Evolutionary conservation across 2,329 filamentous ascomycete species (phyloP), one percentile per base, ranked within the genome.

Genomic region (Magnaporthiopsis incrustans): DNA sequence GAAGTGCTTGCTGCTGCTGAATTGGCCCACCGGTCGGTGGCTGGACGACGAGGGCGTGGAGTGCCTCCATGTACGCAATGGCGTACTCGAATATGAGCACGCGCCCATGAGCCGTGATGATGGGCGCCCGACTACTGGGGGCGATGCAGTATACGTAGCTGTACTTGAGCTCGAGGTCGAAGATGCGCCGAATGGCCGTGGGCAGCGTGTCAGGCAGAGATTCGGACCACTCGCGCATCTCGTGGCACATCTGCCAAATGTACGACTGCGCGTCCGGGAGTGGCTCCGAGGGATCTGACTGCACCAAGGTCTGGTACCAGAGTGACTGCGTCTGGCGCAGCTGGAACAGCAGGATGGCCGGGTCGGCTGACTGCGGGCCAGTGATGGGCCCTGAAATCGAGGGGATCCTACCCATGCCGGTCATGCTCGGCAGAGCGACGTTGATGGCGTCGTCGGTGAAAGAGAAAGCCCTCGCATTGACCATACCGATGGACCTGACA

Each of bases 141-240:
- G 92, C 92, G 10, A 97, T 83, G 65, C 94, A 90, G 73, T 97
- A 92, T 30, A 97, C 89, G 70, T 92, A 95, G 71, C 91, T 96
- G 77, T 97, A 98, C 60, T 94, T 84, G 57, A 96, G 65, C 73
- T 99, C 95, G 22, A 97, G 85, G 67, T 95, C 89, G 71, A 97
- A 96, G 68, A 93, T 85, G 60, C 89, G 84, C 56, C 87, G 84
- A 67, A 93, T 88, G 32, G 85, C 82, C 0, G 82, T 78, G 0
- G 89, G 83, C 0, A 90, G 82, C 2, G 82, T 83, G 53, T 81
- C 77, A 0, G 92, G 90, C 15, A 96, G 83, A n/a, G 85, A 84
- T 50, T 92, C 85, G 66, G 88, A 89, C 94, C 94, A 98, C 70
- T 87, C 85, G 63, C 83, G 86, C 88, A 91, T 92, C 56, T 89